Evolutionary conservation across 805 yeast species (phyloP), one percentile per base, ranked within the genome.

Genomic region (Ogataea degrootiae): DNA sequence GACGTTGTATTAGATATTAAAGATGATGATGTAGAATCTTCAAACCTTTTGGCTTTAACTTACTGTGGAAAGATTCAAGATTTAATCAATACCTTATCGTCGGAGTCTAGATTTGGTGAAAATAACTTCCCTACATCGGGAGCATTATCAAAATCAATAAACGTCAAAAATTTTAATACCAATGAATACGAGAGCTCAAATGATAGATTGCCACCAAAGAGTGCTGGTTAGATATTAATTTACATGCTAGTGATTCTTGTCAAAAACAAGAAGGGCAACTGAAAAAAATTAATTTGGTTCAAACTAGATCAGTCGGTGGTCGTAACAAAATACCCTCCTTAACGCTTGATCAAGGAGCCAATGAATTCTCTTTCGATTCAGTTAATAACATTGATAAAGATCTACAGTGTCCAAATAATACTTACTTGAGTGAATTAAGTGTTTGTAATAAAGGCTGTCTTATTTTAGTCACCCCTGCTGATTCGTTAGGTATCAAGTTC

Each of bases 221-320:
- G 75, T 39, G 70, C 69, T 44, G 80, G 80, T 48, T 76, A 44
- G 76, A 73, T 52, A 73, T 77, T 42, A 77, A 77, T 58, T 63
- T 74, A 55, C 54, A 48, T 17, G 53, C 69, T 5, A 41, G 52
- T 21, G 53, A 54, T 2, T 51, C 55, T 6, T 78, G 82, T 62
- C 46, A 57, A 36, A 62, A 63, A 48, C 79, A 80, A 44, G 17
- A 57, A 36, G 61, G 63, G 48, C 78, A 79, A 45, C 21, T 35
- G 42, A 43, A 37, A 12, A 43, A 45, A 2, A 43, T 55, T 22
- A 59, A 60, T 26, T 77, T 67, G 53, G 68, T 70, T 33, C 70
- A 65, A 53, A 63, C 82, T 9, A 73, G 82, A 62, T 51, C 77
- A 35, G 58, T 74, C 14, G 82, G 82, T 21, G 58, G 59, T 34